Evolutionary conservation across 2,329 filamentous ascomycete genomes (phyloP).

Genomic region (Xylariaceae sp.): DNA sequence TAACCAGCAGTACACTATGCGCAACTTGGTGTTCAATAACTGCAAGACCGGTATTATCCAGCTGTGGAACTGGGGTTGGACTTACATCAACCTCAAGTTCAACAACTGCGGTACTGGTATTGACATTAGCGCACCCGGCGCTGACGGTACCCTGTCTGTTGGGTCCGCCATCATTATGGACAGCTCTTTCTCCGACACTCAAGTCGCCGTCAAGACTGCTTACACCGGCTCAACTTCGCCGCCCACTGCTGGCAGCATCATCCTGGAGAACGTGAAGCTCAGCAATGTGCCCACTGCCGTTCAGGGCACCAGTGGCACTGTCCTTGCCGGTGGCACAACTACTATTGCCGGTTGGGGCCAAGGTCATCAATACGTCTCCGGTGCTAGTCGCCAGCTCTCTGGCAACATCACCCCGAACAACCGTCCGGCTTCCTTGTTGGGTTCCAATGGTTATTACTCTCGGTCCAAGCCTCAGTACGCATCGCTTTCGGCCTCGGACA

Average conservation of each 20-base stretch:
- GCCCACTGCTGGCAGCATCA: constrained; percentile 49
- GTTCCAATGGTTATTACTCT: constrained; percentile 47
- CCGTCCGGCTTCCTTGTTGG: constrained; percentile 50
- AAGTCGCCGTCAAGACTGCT: constrained; percentile 60
- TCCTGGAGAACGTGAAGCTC: constrained; percentile 48
- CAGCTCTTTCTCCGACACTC: constrained; percentile 59
- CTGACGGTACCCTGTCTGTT: constrained; percentile 49
- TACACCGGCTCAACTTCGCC: constrained; percentile 40
- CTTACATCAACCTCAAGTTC: constrained; percentile 56
- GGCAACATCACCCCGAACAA: constrained; percentile 41
- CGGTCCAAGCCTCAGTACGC: constrained; percentile 71
- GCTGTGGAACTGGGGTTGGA: constrained; percentile 73
- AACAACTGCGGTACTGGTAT: constrained; percentile 56
- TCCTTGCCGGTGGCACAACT: constrained; percentile 52
- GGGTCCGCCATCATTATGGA: constrained; percentile 68
- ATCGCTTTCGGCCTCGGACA: constrained; percentile 47
- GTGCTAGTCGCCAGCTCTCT: constrained; percentile 41
- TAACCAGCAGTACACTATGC: constrained; percentile 65
- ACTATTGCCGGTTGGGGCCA: constrained; percentile 60
- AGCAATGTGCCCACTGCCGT: constrained; percentile 39
- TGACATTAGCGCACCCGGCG: constrained; percentile 49
- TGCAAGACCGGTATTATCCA: constrained; percentile 60
- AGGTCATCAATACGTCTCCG: constrained; percentile 56
- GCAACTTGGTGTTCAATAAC: constrained; percentile 60
- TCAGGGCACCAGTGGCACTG: constrained; percentile 34